Evolutionary conservation across 192 early-diverging fungal genomes (phyloP).

Genomic region (Entomortierella chlamydospora): DNA sequence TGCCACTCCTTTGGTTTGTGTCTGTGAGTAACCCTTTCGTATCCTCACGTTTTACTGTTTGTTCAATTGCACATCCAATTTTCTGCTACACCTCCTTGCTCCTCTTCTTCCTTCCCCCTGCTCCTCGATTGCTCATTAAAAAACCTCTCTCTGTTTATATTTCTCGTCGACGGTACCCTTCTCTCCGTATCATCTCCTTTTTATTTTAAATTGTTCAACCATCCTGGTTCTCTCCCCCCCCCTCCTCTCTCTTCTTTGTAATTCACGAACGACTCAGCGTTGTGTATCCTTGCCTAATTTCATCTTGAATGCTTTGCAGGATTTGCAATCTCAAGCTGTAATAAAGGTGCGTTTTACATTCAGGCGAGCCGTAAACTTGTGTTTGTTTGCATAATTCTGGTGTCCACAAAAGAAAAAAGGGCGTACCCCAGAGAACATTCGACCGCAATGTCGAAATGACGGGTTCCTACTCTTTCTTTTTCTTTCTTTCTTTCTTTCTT

Average conservation of each 20-base stretch:
- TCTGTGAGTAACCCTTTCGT: background rate
- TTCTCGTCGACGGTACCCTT: conserved; percentile 5
- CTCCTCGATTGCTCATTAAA: conserved; percentile 32
- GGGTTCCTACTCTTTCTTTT: background rate
- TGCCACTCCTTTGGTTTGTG: background rate
- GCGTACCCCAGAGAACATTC: conserved; percentile 4
- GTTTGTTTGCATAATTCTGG: background rate
- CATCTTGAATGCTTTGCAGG: conserved; percentile 5
- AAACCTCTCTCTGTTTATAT: background rate
- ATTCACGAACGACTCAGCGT: conserved; percentile 23
- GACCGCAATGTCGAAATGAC: background rate
- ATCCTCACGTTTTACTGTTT: background rate
- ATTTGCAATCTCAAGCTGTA: conserved; percentile 3
- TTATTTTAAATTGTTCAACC: background rate
- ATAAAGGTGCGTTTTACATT: background rate
- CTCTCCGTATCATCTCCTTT: background rate
- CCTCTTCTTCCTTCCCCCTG: conserved; percentile 23
- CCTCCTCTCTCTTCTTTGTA: conserved; percentile 26
- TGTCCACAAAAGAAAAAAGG: conserved; percentile 6
- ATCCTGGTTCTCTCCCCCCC: background rate
- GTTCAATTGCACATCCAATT: background rate
- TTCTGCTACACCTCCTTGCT: conserved; percentile 27
- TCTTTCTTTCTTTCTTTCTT: background rate
- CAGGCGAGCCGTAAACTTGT: background rate
- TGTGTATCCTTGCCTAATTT: conserved; percentile 13